phyloP scores from a whole-genome alignment of 108 stramenopile species.

The Pseudonitzschia pungens region DNA sequence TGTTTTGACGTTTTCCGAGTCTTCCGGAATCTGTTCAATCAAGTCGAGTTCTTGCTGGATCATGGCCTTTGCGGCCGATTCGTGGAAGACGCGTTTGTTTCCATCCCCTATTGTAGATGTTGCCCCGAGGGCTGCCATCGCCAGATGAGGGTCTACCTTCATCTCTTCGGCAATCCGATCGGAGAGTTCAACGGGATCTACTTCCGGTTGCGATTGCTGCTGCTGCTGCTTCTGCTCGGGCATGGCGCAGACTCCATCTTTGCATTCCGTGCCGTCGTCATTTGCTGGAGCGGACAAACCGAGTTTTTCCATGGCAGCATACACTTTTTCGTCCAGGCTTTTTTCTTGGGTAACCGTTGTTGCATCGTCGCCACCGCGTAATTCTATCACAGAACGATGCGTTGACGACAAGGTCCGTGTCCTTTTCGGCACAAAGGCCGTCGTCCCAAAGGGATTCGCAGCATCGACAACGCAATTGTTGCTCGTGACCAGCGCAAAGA shows the following conservation, averaged over 20 bases:
- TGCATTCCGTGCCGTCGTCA: conserved; percentile 38
- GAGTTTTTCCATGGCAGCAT: conserved; percentile 74
- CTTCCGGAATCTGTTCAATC: conserved; percentile 56
- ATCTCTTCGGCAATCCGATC: conserved; percentile 52
- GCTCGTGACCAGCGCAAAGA: background rate
- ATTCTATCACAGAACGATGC: background rate
- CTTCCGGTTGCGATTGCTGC: conserved; percentile 2
- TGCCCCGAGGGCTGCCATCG: conserved; percentile 73
- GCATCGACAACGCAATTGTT: background rate
- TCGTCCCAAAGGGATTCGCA: background rate
- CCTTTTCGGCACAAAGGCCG: conserved; percentile 2
- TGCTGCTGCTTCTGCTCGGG: conserved; percentile 18
- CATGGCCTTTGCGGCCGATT: conserved; percentile 62
- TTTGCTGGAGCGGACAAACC: conserved; percentile 47
- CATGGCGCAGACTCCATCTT: conserved; percentile 60
- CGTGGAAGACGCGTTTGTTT: conserved; percentile 45
- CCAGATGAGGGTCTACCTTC: conserved; percentile 59
- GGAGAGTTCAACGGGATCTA: conserved; percentile 49
- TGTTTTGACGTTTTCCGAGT: conserved; percentile 58
- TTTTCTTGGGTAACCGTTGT: conserved; percentile 11
- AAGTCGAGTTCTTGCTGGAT: conserved; percentile 70
- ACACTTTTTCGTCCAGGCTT: conserved; percentile 74
- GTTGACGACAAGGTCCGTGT: background rate
- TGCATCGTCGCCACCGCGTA: conserved; percentile 2
- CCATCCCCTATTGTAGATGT: conserved; percentile 40